phyloP scores from a whole-genome alignment of 495 filamentous ascomycete species.

The Neurospora sp. region DNA sequence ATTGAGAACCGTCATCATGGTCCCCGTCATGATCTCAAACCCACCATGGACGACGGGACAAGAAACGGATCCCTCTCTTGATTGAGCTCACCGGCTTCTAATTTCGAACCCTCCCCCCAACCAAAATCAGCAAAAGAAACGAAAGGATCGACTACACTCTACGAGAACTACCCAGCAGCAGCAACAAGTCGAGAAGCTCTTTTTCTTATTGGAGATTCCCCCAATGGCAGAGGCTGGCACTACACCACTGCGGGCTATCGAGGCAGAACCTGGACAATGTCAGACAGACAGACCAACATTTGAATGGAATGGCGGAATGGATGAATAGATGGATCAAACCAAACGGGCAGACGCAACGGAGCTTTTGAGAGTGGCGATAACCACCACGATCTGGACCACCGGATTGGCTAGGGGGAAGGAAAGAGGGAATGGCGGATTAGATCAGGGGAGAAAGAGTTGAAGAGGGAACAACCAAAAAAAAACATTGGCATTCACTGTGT shows the following conservation, averaged over 20 bases:
- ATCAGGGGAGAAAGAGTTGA: background rate
- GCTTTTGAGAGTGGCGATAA: background rate
- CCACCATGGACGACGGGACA: background rate
- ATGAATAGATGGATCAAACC: background rate
- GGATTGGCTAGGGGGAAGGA: background rate
- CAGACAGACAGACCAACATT: background rate
- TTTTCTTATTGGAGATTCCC: background rate
- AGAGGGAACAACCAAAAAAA: background rate
- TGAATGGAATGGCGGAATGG: background rate
- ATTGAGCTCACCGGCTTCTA: background rate
- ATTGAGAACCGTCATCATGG: background rate
- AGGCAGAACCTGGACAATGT: background rate
- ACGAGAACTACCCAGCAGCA: background rate
- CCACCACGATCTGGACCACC: background rate
- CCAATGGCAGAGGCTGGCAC: background rate
- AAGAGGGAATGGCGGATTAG: too few relatives aligned
- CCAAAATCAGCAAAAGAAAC: background rate
- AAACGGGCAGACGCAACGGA: background rate
- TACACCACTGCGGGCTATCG: background rate
- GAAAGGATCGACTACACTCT: background rate
- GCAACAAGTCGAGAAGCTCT: background rate
- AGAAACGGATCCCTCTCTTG: background rate
- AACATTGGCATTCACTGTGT: background rate
- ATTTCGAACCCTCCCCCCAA: background rate
- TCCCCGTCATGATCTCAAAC: background rate